Evolutionary conservation across 768 basidiomycete genomes (phyloP).

Genomic region (Rhodotorula graminis): DNA sequence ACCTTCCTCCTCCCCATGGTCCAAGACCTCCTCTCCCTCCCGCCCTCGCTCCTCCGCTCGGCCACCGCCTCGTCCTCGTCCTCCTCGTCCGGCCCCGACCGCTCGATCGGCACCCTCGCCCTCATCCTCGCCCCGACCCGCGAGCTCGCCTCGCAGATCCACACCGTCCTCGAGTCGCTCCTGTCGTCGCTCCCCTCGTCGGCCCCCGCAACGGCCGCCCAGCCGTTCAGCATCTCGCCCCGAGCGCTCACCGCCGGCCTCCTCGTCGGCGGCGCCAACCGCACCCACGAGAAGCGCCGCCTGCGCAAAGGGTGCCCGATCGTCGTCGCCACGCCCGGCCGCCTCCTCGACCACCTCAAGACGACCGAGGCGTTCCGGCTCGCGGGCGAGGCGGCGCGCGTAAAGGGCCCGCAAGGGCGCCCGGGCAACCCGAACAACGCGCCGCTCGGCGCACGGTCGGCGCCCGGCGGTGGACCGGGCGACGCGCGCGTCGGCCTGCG

Average conservation of each 20-base stretch:
- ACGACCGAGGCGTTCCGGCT: conserved; percentile 89
- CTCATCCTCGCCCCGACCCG: conserved; percentile 92
- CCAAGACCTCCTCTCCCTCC: conserved; percentile 81
- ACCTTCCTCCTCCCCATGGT: conserved; percentile 90
- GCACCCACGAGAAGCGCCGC: conserved; percentile 90
- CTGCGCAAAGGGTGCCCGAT: conserved; percentile 92
- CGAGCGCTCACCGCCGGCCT: conserved; percentile 92
- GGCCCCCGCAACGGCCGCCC: conserved; percentile 63
- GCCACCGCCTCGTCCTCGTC: conserved; percentile 62
- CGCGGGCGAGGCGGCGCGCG: conserved; percentile 46
- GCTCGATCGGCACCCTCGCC: conserved; percentile 88
- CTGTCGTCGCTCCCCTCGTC: conserved; percentile 68
- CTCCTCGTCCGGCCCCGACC: conserved; percentile 60
- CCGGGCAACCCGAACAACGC: conserved; percentile 13
- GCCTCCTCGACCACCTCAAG: conserved; percentile 91
- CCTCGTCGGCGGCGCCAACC: conserved; percentile 87
- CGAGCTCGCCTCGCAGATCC: conserved; percentile 93
- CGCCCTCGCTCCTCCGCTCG: conserved; percentile 12
- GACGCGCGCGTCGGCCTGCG: conserved; percentile 47
- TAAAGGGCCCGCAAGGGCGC: not conserved
- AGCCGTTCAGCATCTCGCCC: conserved; percentile 46
- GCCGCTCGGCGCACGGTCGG: conserved; percentile 17
- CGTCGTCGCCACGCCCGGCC: conserved; percentile 89
- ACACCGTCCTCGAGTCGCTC: conserved; percentile 80
- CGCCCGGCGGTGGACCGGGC: not conserved